Percentiles rank a stretch among this genome's conserved stretches.
Conservation (phyloP, 2,329 filamentous ascomycete genomes). For the Ceratocystis variospora region DNA sequence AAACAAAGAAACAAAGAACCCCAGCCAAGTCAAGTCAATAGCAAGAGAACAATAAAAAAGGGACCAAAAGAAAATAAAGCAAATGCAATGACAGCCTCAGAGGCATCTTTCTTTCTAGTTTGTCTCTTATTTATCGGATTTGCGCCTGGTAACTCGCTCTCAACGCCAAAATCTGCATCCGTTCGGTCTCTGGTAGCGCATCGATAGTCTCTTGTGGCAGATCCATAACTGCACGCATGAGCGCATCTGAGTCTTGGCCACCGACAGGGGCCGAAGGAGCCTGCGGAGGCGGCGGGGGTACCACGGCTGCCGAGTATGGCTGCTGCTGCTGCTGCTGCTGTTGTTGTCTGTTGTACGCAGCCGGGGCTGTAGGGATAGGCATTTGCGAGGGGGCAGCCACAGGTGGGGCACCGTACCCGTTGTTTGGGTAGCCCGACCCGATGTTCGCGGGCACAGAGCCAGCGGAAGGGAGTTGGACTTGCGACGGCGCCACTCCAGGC, state of each 20-base stretch:
- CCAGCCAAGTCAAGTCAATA: not conserved
- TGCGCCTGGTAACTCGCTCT: conserved; percentile 42
- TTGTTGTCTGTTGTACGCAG: conserved; percentile 26
- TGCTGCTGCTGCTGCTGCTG: conserved; percentile 25
- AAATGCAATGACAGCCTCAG: not conserved
- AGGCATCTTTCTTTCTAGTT: not conserved
- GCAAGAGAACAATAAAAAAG: not conserved
- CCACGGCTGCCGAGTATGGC: conserved; percentile 23
- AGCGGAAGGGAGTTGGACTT: conserved; percentile 14
- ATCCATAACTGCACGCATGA: conserved; percentile 68
- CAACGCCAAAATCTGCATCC: conserved; percentile 65
- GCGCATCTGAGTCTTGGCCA: conserved; percentile 50
- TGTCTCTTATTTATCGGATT: conserved; percentile 3
- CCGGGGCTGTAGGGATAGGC: conserved; percentile 23
- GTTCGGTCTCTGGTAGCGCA: conserved; percentile 58
- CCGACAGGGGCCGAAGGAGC: conserved; percentile 26
- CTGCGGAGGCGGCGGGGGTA: conserved; percentile 25
- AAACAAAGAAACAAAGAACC: not conserved
- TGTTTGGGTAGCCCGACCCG: conserved; percentile 24
- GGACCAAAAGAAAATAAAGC: conserved; percentile 9
- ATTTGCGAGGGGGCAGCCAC: not conserved
- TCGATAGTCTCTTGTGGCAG: conserved; percentile 72
- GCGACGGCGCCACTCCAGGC: conserved; percentile 22
- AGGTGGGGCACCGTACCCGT: conserved; percentile 27
- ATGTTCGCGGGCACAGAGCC: not conserved